These are phyloP conservation scores for Sclerotinia glacialis DNA, from an alignment of 2,329 filamentous ascomycete species.

Conservation along the genomic window DNA sequence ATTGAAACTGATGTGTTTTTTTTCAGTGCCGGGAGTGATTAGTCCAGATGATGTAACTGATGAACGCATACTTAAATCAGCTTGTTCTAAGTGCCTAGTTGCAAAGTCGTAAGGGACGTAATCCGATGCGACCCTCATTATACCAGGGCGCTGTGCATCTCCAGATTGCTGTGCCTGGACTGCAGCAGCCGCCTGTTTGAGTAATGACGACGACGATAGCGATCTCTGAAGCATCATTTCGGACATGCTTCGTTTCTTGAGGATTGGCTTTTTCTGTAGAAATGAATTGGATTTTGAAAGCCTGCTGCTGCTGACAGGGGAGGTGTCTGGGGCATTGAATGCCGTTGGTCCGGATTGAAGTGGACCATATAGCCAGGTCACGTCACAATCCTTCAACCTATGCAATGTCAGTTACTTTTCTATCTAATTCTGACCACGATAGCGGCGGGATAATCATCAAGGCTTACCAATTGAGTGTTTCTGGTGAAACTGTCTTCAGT, in stretches of 20 bases:
- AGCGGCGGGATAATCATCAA: background rate
- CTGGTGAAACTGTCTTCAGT: slow-evolving; percentile 81
- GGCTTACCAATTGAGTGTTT: slow-evolving; percentile 73
- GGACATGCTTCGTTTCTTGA: slow-evolving; percentile 94
- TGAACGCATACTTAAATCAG: slow-evolving; percentile 52
- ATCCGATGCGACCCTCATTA: slow-evolving; percentile 54
- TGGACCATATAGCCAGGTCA: slow-evolving; percentile 68
- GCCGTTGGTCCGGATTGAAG: slow-evolving; percentile 68
- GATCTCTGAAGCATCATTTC: slow-evolving; percentile 89
- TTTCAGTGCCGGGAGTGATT: slow-evolving; percentile 58
- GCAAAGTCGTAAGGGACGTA: slow-evolving; percentile 64
- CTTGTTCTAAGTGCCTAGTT: slow-evolving; percentile 15
- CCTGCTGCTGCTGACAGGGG: slow-evolving; percentile 48
- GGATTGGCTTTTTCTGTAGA: slow-evolving; percentile 64
- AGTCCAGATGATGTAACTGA: slow-evolving; percentile 71
- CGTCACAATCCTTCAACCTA: slow-evolving; percentile 31
- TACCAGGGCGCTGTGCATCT: slow-evolving; percentile 7
- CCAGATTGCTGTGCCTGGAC: slow-evolving; percentile 26
- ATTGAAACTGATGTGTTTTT: slow-evolving; percentile 94
- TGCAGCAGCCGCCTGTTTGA: slow-evolving; percentile 60
- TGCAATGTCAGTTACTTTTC: slow-evolving; percentile 46
- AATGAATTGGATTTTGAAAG: slow-evolving; percentile 58
- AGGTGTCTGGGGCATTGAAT: slow-evolving; percentile 44
- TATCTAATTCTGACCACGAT: background rate
- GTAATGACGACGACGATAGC: slow-evolving; percentile 76